A percentile compares a stretch with the other conserved stretches of the same genome.
Conservation (phyloP, 495 filamentous ascomycete species). For the Lentithecium fluviatile region DNA sequence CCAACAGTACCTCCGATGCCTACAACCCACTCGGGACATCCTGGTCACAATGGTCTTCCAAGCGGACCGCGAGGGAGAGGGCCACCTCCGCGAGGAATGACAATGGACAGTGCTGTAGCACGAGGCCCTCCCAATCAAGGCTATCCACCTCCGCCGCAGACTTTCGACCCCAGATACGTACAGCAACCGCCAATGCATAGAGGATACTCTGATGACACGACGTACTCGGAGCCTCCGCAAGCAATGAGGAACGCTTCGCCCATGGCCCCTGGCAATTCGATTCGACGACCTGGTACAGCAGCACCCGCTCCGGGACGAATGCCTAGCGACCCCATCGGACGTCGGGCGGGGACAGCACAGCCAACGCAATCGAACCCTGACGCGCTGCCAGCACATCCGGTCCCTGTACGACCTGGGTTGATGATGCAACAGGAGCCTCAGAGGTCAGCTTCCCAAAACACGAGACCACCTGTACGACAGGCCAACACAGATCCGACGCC, state of each 20-base stretch:
- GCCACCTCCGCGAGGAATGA: conserved; percentile 21
- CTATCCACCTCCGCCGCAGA: conserved; percentile 14
- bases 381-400: conserved; percentile 73
- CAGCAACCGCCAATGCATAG: conserved; percentile 31
- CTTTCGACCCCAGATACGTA: conserved; percentile 18
- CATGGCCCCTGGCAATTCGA: conserved; percentile 19
- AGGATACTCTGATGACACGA: conserved; percentile 30
- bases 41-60: conserved; percentile 34
- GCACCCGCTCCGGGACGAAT: conserved; percentile 22
- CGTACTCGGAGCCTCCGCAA: conserved; percentile 38
- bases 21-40: conserved; percentile 32
- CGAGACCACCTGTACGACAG: conserved; percentile 69
- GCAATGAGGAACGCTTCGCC: conserved; percentile 26
- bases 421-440: conserved; percentile 42
- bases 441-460: conserved; percentile 27
- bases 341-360: conserved; percentile 41
- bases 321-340: conserved; percentile 21
- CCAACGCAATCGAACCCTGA: conserved; percentile 52
- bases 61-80: conserved; percentile 38
- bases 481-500: conserved; percentile 56
- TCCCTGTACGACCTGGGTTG: conserved; percentile 75
- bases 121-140: conserved; percentile 27
- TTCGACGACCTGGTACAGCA: conserved; percentile 25
- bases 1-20: conserved; percentile 50
- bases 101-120: conserved; percentile 1